Percentiles rank a stretch among this genome's conserved stretches.
Conservation (phyloP, 306 rosid genomes). For the Prunus kanzakura region DNA sequence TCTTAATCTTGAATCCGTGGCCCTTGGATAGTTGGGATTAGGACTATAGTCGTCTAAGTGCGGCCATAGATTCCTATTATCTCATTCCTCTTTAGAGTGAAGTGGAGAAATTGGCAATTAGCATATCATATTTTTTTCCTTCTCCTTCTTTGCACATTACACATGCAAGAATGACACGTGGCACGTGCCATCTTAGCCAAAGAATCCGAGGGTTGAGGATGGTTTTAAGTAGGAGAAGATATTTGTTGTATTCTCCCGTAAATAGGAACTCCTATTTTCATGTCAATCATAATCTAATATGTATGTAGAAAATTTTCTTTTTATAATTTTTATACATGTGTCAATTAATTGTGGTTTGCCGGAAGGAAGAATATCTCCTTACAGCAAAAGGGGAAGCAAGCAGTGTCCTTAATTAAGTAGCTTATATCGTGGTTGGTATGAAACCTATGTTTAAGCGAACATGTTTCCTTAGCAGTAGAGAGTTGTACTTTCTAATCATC, state of each 20-base stretch:
- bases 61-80: conserved; percentile 37
- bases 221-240: neutral
- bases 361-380: too few species aligned
- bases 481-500: neutral
- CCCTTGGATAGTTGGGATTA: conserved; percentile 15
- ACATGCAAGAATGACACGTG: conserved; percentile 35
- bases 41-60: conserved; percentile 43
- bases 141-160: neutral
- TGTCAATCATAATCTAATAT: too few species aligned
- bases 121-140: neutral
- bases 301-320: too few species aligned
- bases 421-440: conserved; percentile 5
- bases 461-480: conserved; percentile 18
- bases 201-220: neutral
- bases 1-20: conserved; percentile 33
- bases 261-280: too few species aligned
- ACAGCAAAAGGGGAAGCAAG: too few species aligned
- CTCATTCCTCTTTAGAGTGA: conserved; percentile 29
- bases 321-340: too few species aligned
- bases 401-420: neutral
- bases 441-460: neutral
- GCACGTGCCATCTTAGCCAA: conserved; percentile 5
- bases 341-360: neutral
- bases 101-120: conserved; percentile 37
- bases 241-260: too few species aligned